Conservation (phyloP, 768 basidiomycete species). For the Boletus rufocinnamomeus region DNA sequence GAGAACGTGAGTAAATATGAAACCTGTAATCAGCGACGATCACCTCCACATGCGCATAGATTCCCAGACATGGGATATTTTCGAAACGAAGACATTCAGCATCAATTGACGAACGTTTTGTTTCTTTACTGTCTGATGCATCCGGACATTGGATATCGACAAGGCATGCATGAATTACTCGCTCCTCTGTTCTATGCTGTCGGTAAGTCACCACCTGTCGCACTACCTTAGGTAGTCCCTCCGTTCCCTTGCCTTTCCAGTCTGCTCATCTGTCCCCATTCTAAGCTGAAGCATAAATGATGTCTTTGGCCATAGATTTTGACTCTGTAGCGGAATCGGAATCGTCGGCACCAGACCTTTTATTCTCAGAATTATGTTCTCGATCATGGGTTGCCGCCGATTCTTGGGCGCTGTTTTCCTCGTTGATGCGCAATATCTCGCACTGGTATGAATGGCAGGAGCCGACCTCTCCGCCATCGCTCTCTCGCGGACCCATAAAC, state of each 20-base stretch:
- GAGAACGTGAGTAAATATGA: constrained; percentile 69
- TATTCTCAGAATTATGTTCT: constrained; percentile 64
- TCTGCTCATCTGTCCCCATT: constrained; percentile 18
- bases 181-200: constrained; percentile 80
- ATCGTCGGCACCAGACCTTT: constrained; percentile 34
- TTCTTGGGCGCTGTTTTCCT: constrained; percentile 79
- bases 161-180: constrained; percentile 98
- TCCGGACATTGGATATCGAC: constrained; percentile 87
- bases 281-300: constrained; percentile 31
- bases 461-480: constrained; percentile 27
- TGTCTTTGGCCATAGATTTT: constrained; percentile 53
- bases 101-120: constrained; percentile 80
- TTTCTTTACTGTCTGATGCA: constrained; percentile 82
- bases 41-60: constrained; percentile 41
- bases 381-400: constrained; percentile 78
- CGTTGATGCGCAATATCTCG: constrained; percentile 78
- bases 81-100: constrained; percentile 70
- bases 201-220: constrained; percentile 25
- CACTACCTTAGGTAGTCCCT: constrained; percentile 4
- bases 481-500: constrained; percentile 44
- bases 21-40: constrained; percentile 3
- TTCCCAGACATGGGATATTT: constrained; percentile 98
- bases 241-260: constrained; percentile 10
- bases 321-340: constrained; percentile 61
- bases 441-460: constrained; percentile 80